These are phyloP conservation scores for Solanum rostratum DNA, from an alignment of 257 asterid genomes.

Conservation along the genomic window DNA sequence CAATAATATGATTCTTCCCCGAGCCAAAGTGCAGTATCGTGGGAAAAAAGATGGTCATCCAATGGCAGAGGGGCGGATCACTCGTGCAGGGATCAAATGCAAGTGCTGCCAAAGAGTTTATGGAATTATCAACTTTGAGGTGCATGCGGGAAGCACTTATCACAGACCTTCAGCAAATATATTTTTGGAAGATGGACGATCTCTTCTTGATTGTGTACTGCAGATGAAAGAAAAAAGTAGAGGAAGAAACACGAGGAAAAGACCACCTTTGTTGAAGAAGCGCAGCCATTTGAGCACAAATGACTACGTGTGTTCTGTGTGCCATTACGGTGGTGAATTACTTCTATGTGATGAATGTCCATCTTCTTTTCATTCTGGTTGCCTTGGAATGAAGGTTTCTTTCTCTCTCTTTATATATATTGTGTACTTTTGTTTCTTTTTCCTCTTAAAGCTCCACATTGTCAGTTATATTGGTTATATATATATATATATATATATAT, in stretches of 20 bases:
- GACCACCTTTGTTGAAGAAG: slow-evolving; percentile 13
- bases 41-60: slow-evolving; percentile 10
- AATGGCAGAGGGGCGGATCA: slow-evolving; percentile 44
- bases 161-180: slow-evolving; percentile 40
- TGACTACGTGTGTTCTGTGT: slow-evolving; percentile 62
- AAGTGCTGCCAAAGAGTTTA: slow-evolving; percentile 42
- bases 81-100: slow-evolving; percentile 66
- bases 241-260: slow-evolving; percentile 10
- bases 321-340: slow-evolving; percentile 71
- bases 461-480: not conserved
- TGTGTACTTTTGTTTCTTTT: not conserved
- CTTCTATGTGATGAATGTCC: slow-evolving; percentile 72
- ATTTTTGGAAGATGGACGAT: slow-evolving; percentile 56
- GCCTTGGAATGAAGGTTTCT: slow-evolving; percentile 63
- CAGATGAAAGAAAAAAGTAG: slow-evolving; percentile 19
- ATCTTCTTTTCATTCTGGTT: slow-evolving; percentile 52
- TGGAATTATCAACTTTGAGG: slow-evolving; percentile 38
- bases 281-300: slow-evolving; percentile 12
- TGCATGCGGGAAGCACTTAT: slow-evolving; percentile 45
- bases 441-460: not conserved
- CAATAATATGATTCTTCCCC: slow-evolving; percentile 46
- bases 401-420: not conserved
- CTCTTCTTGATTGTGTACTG: slow-evolving; percentile 50
- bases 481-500: not conserved
- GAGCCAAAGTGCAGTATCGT: slow-evolving; percentile 46